Base-by-base conservation (phyloP, 257 asterid species). In the Nicotiana attenuata region DNA sequence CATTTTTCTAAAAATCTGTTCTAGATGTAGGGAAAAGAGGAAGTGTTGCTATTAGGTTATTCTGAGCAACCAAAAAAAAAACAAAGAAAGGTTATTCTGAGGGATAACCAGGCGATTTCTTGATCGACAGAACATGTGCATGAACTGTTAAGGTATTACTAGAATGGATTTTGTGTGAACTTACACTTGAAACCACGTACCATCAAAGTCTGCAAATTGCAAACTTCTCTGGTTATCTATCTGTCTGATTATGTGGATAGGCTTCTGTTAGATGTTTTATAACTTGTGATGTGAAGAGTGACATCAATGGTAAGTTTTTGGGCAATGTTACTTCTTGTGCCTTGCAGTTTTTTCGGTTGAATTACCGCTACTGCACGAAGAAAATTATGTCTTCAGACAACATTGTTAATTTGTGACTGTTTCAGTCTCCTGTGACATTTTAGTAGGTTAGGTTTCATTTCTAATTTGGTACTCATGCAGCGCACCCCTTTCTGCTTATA, bases 151-250 rank as follows among this genome's bases (percentile, higher is more conserved):
- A 47, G 7, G 78, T 73, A 73, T 47, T 14, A 47, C 79, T 7
- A 1, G 79, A 59, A 73, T 73, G 61, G 61, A 47, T 73, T 73
- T 73, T 73, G 79, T 24, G n/a, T 73, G 61, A 47, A 53, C 38
- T 73, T 47, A 47, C 19, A 73, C 61, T 47, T 15, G 79, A 73
- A 47, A 73, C 61, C 33, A 45, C 79, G 47, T 73, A 73, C 41
- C 63, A 75, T 75, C 16, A 75, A 75, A 33, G 63, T 50, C 63
- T 50, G 22, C 35, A 71, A 45, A 71, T 71, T 71, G 60, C 78
- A 1, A 22, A 71, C 4, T 65, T 28, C 45, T 14, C 45, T 28
- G 69, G 31, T 71, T 41, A 41, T 20, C 20, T 45, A 24, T 71
- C 20, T 71, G 78, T 41, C 78, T 71, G 60, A 71, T 71, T 71